These are phyloP conservation scores for Cutaneotrichosporon daszewskae DNA, from an alignment of 1,284 basidiomycete species.

Conservation along the genomic window DNA sequence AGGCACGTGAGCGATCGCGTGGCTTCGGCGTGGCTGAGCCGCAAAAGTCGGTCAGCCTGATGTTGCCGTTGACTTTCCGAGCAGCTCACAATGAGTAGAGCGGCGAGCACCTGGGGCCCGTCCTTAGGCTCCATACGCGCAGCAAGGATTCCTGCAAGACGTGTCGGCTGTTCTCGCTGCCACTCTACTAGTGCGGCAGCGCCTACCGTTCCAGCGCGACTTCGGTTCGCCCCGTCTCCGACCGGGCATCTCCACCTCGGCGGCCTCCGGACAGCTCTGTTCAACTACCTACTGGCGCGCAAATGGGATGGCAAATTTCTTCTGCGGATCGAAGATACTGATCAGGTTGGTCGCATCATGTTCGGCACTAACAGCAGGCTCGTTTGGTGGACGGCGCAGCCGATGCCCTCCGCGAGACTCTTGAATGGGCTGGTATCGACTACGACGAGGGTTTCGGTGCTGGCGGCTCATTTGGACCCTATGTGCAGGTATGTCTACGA, in stretches of 20 bases:
- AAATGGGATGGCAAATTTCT: constrained; percentile 79
- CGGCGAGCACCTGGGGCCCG: too few relatives aligned
- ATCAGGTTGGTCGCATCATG: constrained; percentile 58
- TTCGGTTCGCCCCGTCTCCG: constrained; percentile 95
- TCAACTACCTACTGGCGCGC: constrained; percentile 81
- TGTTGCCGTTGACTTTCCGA: too few relatives aligned
- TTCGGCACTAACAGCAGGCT: constrained; percentile 51
- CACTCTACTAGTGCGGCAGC: not conserved
- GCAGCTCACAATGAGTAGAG: too few relatives aligned
- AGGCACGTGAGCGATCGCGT: not conserved
- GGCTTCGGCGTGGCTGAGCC: too few relatives aligned
- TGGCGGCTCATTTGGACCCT: constrained; percentile 67
- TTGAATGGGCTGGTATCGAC: constrained; percentile 88
- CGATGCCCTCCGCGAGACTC: constrained; percentile 66
- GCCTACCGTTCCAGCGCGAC: constrained; percentile 23
- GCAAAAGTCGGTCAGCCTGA: too few relatives aligned
- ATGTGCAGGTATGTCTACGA: constrained; percentile 63
- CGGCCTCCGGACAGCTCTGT: constrained; percentile 89
- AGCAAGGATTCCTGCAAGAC: too few relatives aligned
- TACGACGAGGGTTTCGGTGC: constrained; percentile 90
- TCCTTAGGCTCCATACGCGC: too few relatives aligned
- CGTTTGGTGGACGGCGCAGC: constrained; percentile 76
- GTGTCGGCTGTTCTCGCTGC: not conserved
- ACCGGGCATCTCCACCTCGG: constrained; percentile 92
- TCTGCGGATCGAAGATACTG: constrained; percentile 91